Evolutionary conservation across 23 red algal species (phyloP).

Genomic region (Cyanidioschyzon merolae): DNA sequence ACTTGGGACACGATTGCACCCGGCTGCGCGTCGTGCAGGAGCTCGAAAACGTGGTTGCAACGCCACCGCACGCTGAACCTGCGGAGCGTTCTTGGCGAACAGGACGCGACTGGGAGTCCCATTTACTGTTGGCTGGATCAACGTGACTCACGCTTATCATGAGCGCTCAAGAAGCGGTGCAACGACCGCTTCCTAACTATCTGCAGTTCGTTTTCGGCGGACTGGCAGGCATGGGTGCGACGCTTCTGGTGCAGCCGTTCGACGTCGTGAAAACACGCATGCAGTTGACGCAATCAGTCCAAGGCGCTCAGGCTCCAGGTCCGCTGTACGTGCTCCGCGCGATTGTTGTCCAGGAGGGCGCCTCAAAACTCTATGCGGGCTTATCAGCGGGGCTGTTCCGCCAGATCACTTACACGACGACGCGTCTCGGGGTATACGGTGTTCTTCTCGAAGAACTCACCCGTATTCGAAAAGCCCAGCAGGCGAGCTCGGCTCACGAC

Average conservation of each 20-base stretch:
- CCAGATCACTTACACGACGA: conserved; percentile 90
- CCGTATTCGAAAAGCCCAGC: background rate
- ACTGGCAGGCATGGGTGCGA: conserved; percentile 69
- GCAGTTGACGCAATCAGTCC: conserved; percentile 34
- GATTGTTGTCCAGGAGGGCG: conserved; percentile 42
- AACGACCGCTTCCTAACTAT: conserved; percentile 38
- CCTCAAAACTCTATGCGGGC: conserved; percentile 60
- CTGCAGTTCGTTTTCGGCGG: conserved; percentile 92
- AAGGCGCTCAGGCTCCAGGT: conserved; percentile 16
- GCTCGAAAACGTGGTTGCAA: too few relatives aligned
- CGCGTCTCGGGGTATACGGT: conserved; percentile 69
- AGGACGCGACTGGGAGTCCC: too few relatives aligned
- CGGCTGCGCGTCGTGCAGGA: too few relatives aligned
- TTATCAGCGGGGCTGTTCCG: conserved; percentile 75
- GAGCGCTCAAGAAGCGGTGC: background rate
- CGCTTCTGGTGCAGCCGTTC: conserved; percentile 75
- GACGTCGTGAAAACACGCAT: conserved; percentile 88
- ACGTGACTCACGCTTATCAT: background rate
- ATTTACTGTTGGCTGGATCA: too few relatives aligned
- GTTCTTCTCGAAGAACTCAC: conserved; percentile 45
- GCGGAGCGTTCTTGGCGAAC: too few relatives aligned
- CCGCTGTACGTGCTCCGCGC: conserved; percentile 29
- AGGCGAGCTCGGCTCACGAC: background rate
- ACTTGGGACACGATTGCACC: too few relatives aligned
- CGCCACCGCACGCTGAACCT: too few relatives aligned